Evolutionary conservation across 192 early-diverging fungal genomes (phyloP), one percentile per base, ranked within the genome.

Genomic region (Coemansia sp.): DNA sequence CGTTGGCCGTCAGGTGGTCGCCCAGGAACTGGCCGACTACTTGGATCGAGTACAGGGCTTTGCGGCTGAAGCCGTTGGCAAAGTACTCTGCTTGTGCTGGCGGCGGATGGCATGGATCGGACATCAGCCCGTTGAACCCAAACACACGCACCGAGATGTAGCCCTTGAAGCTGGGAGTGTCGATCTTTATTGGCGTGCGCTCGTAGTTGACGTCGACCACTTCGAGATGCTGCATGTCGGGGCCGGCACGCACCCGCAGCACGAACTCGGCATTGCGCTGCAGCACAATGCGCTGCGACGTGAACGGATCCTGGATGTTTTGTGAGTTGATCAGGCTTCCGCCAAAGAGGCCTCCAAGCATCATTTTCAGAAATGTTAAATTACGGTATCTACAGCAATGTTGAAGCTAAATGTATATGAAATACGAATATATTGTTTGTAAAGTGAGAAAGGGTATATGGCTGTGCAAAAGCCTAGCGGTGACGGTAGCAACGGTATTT

Each of bases 131-230:
- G 60, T 70, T 74, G 69, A 70, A 81, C 12, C 78, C 78, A 64
- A 75, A 81, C 1, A 81, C 78, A 10, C 78, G 78, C 38, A 81
- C 72, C 10, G 69, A 65, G n/a, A 81, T 67, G 50, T 81, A 81
- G 14, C 78, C 78, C 62, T 71, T 73, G 57, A 81, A 81, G 60
- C 66, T n/a, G 4, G 47, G 52, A 3, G 78, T 57, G 29, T 81
- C 78, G 59, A 81, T 81, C 38, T 66, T 66, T 43, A 81, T 53
- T 32, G 78, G 78, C 23, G 66, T 72, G 50, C 62, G 78, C 62
- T 81, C 78, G 69, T 81, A 81, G 78, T 81, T 81, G 45, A 81
- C 78, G 32, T 81, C 78, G 43, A 81, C 59, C 1, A 65, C 70
- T 53, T 81, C 67, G 17, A 81, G 63, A 22, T 70, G 66, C 57